Evolutionary conservation across 495 filamentous ascomycete species (phyloP), one percentile per base, ranked within the genome.

Genomic region (Pyronema domesticum): DNA sequence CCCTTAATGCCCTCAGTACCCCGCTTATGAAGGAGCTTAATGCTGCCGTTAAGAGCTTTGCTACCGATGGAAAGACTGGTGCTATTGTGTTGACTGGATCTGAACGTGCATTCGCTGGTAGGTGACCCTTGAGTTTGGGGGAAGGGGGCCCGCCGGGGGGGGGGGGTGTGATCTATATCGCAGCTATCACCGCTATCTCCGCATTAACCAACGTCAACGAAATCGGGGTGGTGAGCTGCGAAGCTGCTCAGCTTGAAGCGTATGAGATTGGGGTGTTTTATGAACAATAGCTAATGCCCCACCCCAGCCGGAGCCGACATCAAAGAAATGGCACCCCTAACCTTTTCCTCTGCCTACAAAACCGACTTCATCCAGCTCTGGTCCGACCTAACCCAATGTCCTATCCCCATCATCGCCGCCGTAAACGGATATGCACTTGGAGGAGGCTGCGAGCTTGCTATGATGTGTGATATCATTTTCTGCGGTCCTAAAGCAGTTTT

Each of bases 391-490:
- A 86, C 79, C 49, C 61, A 73, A 37, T 76, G 94, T 70, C 87
- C 88, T 67, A 95, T 89, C 58, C 93, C 91, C 55, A 77, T 98
- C 57, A 85, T 98, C 60, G 84, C 85, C 34, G 91, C 91, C 39
- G 89, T 98, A 3, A 86, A 91, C 13, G 91, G 91, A 30, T 86
- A 94, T 66, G 91, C 91, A 17, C 77, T 95, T 13, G 91, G 91
- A 40, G 91, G 91, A 10, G 91, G 91, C 30, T 98, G 91, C 68
- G 91, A 98, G 72, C 77, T 98, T 8, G 91, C 91, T n/a, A 78
- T 98, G 68, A 98, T 95, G 89, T 80, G 81, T 60, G 91, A 98
- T 67, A 81, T 98, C 61, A 65, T 98, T 47, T 95, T 95, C 75
- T 91, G 85, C 72, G 85, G 84, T 7, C 68, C 76, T 23, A 76